Percentiles rank a stretch among this genome's conserved stretches.
Conservation (phyloP, 2,329 filamentous ascomycete genomes). For the Penicillium thymicola region DNA sequence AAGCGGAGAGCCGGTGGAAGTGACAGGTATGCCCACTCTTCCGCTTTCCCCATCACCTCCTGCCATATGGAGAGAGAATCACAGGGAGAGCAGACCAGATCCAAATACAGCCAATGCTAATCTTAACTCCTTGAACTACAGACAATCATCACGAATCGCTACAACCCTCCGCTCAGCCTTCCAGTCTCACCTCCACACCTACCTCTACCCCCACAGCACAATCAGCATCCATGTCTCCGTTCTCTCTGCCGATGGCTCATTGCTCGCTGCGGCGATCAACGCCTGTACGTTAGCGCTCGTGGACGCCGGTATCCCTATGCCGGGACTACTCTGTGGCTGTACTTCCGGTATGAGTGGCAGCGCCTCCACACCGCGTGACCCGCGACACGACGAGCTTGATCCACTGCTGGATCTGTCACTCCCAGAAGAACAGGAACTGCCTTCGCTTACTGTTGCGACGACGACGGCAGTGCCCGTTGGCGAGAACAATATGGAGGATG, state of each 20-base stretch:
- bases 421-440: constrained; percentile 67
- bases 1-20: constrained; percentile 66
- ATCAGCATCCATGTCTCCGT: constrained; percentile 84
- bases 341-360: constrained; percentile 68
- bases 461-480: constrained; percentile 38
- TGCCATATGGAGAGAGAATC: not conserved
- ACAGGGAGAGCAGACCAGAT: not conserved
- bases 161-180: constrained; percentile 76
- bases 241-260: constrained; percentile 82
- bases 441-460: constrained; percentile 81
- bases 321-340: constrained; percentile 82
- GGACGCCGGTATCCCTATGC: constrained; percentile 94
- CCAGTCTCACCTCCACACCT: constrained; percentile 72
- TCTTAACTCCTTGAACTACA: constrained; percentile 35
- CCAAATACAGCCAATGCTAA: not conserved
- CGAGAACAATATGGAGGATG: constrained; percentile 57
- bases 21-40: constrained; percentile 63
- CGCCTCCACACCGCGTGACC: constrained; percentile 41
- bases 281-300: constrained; percentile 87
- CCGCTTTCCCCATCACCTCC: not conserved
- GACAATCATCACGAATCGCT: constrained; percentile 61
- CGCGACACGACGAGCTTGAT: constrained; percentile 42
- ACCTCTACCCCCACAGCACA: constrained; percentile 83
- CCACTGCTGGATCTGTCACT: constrained; percentile 45
- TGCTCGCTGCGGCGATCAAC: constrained; percentile 87